Percentiles rank a stretch among this genome's conserved stretches.
These are phyloP conservation scores for Nothophoma quercina DNA, from an alignment of 2,329 filamentous ascomycete species.

Conservation along the genomic window DNA sequence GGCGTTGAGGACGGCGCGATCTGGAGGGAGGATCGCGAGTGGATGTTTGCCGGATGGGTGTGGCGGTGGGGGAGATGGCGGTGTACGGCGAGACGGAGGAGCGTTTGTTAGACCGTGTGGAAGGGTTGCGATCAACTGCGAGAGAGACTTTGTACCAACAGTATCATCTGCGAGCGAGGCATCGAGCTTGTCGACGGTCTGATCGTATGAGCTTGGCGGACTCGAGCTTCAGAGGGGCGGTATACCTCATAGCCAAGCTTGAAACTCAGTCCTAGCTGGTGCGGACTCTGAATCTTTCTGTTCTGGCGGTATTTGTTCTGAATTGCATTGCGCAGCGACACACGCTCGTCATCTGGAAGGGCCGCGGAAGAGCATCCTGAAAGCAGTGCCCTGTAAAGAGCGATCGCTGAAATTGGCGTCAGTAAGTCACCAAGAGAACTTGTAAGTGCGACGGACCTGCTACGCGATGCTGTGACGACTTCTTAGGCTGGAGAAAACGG, in stretches of 20 bases:
- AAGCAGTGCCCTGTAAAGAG: conserved; percentile 76
- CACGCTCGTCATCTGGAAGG: conserved; percentile 59
- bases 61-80: conserved; percentile 15
- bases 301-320: conserved; percentile 70
- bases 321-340: conserved; percentile 66
- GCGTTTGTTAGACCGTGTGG: conserved; percentile 48
- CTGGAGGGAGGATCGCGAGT: conserved; percentile 47
- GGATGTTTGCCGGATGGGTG: conserved; percentile 25
- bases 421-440: not conserved
- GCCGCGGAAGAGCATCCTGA: conserved; percentile 63
- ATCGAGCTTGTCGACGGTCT: conserved; percentile 55
- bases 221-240: not conserved
- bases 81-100: conserved; percentile 8
- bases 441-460: conserved; percentile 52
- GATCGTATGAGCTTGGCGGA: not conserved
- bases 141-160: conserved; percentile 30
- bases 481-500: conserved; percentile 54
- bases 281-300: conserved; percentile 63
- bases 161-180: conserved; percentile 45
- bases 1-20: conserved; percentile 57
- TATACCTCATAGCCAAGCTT: conserved; percentile 71
- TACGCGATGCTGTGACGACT: conserved; percentile 59
- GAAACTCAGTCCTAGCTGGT: conserved; percentile 69
- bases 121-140: conserved; percentile 47
- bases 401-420: conserved; percentile 60